Base-by-base conservation (phyloP, 2,329 filamentous ascomycete species). In the Penicillium occitanis region DNA sequence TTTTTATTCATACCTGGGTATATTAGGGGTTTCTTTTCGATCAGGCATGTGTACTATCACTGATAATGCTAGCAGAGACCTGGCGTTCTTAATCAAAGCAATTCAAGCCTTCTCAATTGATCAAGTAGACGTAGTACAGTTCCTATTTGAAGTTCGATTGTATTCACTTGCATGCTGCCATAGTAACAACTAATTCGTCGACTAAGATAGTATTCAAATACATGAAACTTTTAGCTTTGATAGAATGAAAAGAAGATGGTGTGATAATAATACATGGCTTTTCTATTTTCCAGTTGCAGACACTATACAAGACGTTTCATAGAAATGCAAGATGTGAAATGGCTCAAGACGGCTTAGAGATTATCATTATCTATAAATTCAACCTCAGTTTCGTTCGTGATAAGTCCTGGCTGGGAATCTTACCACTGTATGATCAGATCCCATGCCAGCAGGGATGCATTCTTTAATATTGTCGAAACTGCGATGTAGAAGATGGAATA, bases 401-500 rank as follows among this genome's bases (percentile, higher is more conserved):
- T 30, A 51, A 28, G 11, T 3, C 13, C 30, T 6, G 3, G 22
- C 11, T 51, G 17, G 5, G 28, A 5, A 37, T 30, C 76, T 68
- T 76, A 79, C 78, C 74, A 63, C 73, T 68, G 69, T 77, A 78
- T 48, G 73, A 70, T 75, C 73, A 65, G 72, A 67, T 25, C 71
- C 70, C 22, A 65, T 57, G n/a, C 73, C 72, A 33, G 76, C 67
- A 40, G 75, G 75, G 75, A 60, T 74, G 74, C 22, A 70, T 72
- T 57, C 73, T 71, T 65, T 74, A 77, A 71, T 33, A 73, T 68
- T 46, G 53, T 37, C 70, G 76, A 50, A 80, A 73, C 65, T 81
- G 79, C 19, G 75, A 72, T 40, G 79, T 74, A 33, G 75, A 76
- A 4, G 87, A 85, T 0, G 90, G 91, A 10, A 95, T 82, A 28